Base-by-base conservation (phyloP, 2,329 filamentous ascomycete species). In the Xylaria sp. region DNA sequence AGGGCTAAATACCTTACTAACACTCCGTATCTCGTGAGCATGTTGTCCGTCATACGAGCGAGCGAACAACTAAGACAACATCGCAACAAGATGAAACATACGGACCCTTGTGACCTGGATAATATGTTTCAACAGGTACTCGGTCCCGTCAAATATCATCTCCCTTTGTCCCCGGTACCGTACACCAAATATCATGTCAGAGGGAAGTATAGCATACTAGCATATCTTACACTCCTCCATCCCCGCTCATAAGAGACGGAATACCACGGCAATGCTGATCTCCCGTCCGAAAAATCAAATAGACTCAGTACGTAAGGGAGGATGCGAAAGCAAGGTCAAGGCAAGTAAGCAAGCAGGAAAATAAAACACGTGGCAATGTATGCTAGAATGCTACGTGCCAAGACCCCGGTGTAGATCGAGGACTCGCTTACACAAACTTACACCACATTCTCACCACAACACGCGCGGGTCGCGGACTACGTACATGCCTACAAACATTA, bases 341-440 rank as follows among this genome's bases (percentile, higher is more conserved):
- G 28, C 28, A 9, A 31, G n/a, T n/a, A 31, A 31, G 28, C 9
- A 31, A 31, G 28, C 28, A 9, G 28, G 17, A 4, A 37, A 37
- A 51, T 9, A n/a, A 12, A 51, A 51, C 42, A 51, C 59, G 46
- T 51, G 31, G 52, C 33, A 38, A 38, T 38, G 19, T 51, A 17
- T 17, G 35, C 23, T 40, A n/a, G 31, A 56, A 61, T 61, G 45
- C 52, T 45, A 61, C 58, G 46, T 61, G 52, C 58, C 58, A 51
- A 61, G 45, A n/a, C n/a, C 50, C 46, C 14, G 37, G 51, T 35
- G 37, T 58, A 51, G 23, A 11, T 31, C 52, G 52, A 51, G 58
- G 46, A 51, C 35, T 25, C 55, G 50, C 21, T 21, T 37, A 21
- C 42, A 31, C 9, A 31, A 31, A 9, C 9, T 5, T 9, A 31